A percentile compares a stretch with the other conserved stretches of the same genome.
Evolutionary conservation across 768 basidiomycete species (phyloP).

Genomic region (Rhodotorula kratochvilovae): DNA sequence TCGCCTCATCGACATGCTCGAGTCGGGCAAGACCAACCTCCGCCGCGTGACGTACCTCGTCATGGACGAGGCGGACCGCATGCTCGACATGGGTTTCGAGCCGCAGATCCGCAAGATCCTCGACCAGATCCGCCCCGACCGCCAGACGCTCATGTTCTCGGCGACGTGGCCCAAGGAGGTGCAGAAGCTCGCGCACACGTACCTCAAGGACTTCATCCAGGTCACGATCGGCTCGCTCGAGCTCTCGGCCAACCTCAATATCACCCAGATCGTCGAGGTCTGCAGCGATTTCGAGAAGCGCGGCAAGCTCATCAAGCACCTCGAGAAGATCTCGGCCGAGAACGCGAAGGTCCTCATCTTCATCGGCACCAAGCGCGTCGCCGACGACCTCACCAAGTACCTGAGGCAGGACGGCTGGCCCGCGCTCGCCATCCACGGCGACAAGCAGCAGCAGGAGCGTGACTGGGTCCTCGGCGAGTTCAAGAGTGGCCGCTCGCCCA

Average conservation of each 20-base stretch:
- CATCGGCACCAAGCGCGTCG: slow-evolving; percentile 93
- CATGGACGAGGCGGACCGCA: slow-evolving; percentile 99
- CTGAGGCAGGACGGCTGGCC: slow-evolving; percentile 98
- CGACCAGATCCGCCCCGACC: slow-evolving; percentile 81
- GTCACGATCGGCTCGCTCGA: slow-evolving; percentile 99
- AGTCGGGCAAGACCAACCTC: slow-evolving; percentile 91
- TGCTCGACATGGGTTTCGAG: slow-evolving; percentile 99
- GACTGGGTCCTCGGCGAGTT: slow-evolving; percentile 72
- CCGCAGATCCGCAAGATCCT: slow-evolving; percentile 99
- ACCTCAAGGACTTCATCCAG: slow-evolving; percentile 92
- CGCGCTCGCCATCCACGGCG: slow-evolving; percentile 88
- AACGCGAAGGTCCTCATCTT: slow-evolving; percentile 99
- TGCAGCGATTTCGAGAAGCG: slow-evolving; percentile 88
- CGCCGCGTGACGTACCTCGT: slow-evolving; percentile 95
- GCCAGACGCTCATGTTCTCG: slow-evolving; percentile 97
- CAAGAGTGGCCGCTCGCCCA: slow-evolving; percentile 94
- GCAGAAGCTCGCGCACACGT: slow-evolving; percentile 94
- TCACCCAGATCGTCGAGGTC: slow-evolving; percentile 90
- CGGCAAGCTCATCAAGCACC: slow-evolving; percentile 87
- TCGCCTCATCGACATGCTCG: slow-evolving; percentile 97
- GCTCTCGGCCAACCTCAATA: slow-evolving; percentile 95
- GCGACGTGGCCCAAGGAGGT: slow-evolving; percentile 99
- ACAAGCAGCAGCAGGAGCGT: slow-evolving; percentile 98
- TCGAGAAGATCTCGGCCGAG: slow-evolving; percentile 91
- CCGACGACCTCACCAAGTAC: slow-evolving; percentile 97